Conservation (phyloP, 169 alveolate species). For the Plasmodium fragile region DNA sequence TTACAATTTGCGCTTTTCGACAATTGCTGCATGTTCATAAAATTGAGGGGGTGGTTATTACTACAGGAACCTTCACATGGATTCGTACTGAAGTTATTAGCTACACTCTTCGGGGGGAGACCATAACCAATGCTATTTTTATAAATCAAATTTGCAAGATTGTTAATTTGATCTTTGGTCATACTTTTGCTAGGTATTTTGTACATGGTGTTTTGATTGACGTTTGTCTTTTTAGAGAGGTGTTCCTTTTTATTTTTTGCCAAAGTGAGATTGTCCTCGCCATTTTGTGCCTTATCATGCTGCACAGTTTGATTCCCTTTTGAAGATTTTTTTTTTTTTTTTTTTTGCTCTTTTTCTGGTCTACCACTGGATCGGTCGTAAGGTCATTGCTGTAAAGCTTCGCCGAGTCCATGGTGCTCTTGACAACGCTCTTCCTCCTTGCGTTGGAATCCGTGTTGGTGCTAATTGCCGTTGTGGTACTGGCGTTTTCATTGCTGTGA, state of each 20-base stretch:
- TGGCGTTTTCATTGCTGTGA: conserved; percentile 22
- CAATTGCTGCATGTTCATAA: conserved; percentile 7
- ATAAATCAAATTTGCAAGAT: not conserved
- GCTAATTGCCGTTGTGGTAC: conserved; percentile 40
- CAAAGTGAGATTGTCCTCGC: not conserved
- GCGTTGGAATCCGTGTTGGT: not conserved
- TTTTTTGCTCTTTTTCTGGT: conserved; percentile 10
- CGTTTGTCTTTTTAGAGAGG: not conserved
- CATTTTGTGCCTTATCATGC: not conserved
- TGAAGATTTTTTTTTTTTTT: not conserved
- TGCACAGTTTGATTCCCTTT: not conserved
- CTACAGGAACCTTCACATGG: not conserved
- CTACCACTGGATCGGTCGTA: not conserved
- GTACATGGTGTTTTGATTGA: not conserved
- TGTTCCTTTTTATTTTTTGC: not conserved
- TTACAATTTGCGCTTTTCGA: not conserved
- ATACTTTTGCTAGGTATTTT: not conserved
- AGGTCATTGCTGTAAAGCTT: not conserved
- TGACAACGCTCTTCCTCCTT: not conserved
- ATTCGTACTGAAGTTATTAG: not conserved
- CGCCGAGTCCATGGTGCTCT: not conserved
- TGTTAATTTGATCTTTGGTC: conserved; percentile 4
- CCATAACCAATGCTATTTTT: not conserved
- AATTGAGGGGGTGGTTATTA: conserved; percentile 1
- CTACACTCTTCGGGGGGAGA: not conserved